These are phyloP conservation scores for Mucor piriformis DNA, from an alignment of 371 early-diverging fungal genomes.

Conservation along the genomic window DNA sequence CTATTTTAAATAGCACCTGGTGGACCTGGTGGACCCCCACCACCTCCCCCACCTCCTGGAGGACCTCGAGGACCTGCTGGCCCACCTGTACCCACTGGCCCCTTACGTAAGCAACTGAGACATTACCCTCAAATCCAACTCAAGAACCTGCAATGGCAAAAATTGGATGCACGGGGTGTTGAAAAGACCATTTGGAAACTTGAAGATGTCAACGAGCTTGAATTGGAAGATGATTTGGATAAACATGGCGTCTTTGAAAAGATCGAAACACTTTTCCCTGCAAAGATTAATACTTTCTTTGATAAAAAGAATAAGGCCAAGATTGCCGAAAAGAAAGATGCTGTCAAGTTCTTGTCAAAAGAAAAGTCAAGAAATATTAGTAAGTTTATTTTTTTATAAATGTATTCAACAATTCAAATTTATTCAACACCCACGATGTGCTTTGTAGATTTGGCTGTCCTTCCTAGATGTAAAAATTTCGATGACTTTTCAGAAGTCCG, in stretches of 20 bases:
- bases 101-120: slow-evolving; percentile 40
- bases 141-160: slow-evolving; percentile 54
- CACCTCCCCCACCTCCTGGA: slow-evolving; percentile 32
- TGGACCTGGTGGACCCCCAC: slow-evolving; percentile 17
- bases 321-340: slow-evolving; percentile 42
- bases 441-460: slow-evolving; percentile 46
- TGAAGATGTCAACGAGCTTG: slow-evolving; percentile 36
- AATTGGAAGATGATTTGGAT: slow-evolving; percentile 39
- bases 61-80: slow-evolving; percentile 21
- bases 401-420: background rate
- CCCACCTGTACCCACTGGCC: slow-evolving; percentile 30
- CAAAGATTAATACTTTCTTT: slow-evolving; percentile 43
- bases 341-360: slow-evolving; percentile 41
- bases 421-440: no score
- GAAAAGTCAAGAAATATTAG: slow-evolving; percentile 47
- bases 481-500: slow-evolving; percentile 39
- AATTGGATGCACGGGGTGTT: slow-evolving; percentile 39
- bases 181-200: slow-evolving; percentile 48
- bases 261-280: slow-evolving; percentile 46
- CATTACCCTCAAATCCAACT: slow-evolving; percentile 50
- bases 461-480: slow-evolving; percentile 38
- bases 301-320: slow-evolving; percentile 39
- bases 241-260: slow-evolving; percentile 40
- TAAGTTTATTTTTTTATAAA: slow-evolving; percentile 22
- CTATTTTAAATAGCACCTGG: slow-evolving; percentile 11